These are phyloP conservation scores for Diplodia corticola DNA, from an alignment of 2,329 filamentous ascomycete genomes.

Conservation along the genomic window DNA sequence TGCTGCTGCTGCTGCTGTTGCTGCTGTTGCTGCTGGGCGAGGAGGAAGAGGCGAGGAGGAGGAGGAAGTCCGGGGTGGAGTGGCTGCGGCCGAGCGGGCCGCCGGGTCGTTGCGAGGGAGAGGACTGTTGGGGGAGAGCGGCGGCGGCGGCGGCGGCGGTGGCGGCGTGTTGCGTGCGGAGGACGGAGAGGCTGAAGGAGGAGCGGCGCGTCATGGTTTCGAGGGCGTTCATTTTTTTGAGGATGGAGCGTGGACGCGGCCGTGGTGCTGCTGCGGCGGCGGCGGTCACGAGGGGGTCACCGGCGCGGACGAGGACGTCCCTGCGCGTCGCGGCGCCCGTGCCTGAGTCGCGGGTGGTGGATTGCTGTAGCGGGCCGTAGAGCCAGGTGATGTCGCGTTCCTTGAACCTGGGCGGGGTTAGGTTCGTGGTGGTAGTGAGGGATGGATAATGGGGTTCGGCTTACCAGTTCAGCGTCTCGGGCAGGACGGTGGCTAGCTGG, in stretches of 20 bases:
- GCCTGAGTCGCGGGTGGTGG: too few relatives aligned
- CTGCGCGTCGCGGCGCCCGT: too few relatives aligned
- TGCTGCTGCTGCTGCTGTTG: too few relatives aligned
- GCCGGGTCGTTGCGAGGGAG: conserved; percentile 58
- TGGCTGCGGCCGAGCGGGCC: conserved; percentile 30
- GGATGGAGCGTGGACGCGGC: too few relatives aligned
- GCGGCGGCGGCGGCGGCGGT: conserved; percentile 82
- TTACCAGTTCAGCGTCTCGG: conserved; percentile 91
- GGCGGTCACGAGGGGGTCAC: conserved; percentile 64
- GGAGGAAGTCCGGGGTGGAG: conserved; percentile 29
- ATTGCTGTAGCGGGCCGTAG: conserved; percentile 86
- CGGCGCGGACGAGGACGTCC: conserved; percentile 51
- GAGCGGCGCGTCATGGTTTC: conserved; percentile 92
- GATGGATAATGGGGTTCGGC: conserved; percentile 34
- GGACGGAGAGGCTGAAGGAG: conserved; percentile 79
- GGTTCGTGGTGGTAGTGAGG: conserved; percentile 21
- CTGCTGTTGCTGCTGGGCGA: too few relatives aligned
- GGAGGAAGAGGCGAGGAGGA: neutral
- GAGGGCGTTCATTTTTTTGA: conserved; percentile 96
- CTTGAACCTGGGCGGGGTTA: conserved; percentile 70
- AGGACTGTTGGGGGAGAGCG: too few relatives aligned
- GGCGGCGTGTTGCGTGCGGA: conserved; percentile 73
- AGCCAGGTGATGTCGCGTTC: conserved; percentile 98
- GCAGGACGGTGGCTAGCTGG: conserved; percentile 80
- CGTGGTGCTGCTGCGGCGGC: too few relatives aligned